Percentiles rank a stretch among this genome's conserved stretches.
Conservation (phyloP, 768 basidiomycete species). For the Glaciozyma martinii region DNA sequence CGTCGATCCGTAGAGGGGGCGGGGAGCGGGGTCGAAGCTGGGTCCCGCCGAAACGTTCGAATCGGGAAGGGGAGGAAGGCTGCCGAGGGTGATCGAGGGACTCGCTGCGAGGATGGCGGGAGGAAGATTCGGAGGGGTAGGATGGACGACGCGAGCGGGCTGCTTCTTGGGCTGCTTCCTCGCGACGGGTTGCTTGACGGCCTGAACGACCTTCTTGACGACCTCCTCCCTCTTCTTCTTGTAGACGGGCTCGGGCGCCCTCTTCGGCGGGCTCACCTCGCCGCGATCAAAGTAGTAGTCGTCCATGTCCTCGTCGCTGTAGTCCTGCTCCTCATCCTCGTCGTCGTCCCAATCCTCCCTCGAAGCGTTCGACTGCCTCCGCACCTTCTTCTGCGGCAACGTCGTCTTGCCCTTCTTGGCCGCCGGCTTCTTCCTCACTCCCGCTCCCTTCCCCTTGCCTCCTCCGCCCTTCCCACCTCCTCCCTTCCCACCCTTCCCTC, state of each 20-base stretch:
- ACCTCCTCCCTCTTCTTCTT: neutral
- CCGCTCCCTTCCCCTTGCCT: neutral
- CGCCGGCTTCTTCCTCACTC: neutral
- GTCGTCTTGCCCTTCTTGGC: neutral
- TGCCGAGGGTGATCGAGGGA: neutral
- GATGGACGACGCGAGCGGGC: no score
- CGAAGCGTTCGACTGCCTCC: slow-evolving; percentile 1
- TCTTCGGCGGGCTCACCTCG: neutral
- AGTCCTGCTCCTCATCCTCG: neutral
- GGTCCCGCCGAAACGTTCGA: neutral
- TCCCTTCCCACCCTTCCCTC: neutral
- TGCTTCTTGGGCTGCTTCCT: neutral
- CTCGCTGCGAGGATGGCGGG: neutral
- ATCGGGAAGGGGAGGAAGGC: neutral
- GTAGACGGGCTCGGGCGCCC: neutral
- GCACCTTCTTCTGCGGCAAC: slow-evolving; percentile 1
- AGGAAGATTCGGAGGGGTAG: neutral
- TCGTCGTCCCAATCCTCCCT: neutral
- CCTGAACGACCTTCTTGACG: no score
- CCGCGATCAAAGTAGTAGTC: no score
- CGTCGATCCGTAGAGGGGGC: neutral
- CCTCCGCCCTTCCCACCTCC: neutral
- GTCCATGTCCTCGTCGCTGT: neutral
- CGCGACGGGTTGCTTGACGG: neutral
- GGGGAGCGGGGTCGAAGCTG: no score